These are phyloP conservation scores for Ophiostoma sp. DNA, from an alignment of 2,329 filamentous ascomycete genomes.

Conservation along the genomic window DNA sequence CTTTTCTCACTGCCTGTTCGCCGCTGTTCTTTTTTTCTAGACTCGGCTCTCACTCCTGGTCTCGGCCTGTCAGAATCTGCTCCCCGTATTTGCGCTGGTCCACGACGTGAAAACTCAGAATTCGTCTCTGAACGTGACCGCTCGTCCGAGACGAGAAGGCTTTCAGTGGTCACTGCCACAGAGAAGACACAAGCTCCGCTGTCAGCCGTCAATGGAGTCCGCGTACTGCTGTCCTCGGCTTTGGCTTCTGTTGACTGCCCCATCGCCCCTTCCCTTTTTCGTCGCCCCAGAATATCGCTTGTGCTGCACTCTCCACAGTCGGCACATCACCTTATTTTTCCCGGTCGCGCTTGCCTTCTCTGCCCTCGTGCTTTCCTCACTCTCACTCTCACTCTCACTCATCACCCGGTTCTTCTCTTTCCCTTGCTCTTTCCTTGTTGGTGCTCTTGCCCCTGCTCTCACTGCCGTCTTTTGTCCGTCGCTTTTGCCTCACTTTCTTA, in stretches of 20 bases:
- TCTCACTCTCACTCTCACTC: background rate
- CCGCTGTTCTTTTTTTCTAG: background rate
- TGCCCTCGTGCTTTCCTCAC: background rate
- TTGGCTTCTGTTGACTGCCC: background rate
- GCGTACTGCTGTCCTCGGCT: background rate
- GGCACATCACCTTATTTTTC: constrained; percentile 5
- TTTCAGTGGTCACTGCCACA: background rate
- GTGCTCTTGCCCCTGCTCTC: background rate
- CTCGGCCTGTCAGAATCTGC: background rate
- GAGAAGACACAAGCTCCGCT: background rate
- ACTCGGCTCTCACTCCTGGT: background rate
- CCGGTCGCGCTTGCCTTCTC: constrained; percentile 6
- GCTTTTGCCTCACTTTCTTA: background rate
- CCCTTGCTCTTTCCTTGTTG: background rate
- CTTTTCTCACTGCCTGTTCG: background rate
- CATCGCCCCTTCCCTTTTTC: background rate
- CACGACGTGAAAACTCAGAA: background rate
- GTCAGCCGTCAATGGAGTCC: background rate
- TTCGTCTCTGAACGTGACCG: background rate
- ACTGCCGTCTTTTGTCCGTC: background rate
- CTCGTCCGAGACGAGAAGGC: background rate
- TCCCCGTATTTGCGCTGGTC: background rate
- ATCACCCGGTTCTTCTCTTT: background rate
- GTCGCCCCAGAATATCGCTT: background rate
- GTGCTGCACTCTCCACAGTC: background rate